Evolutionary conservation across 306 rosid genomes (phyloP), one percentile per base, ranked within the genome.

Genomic region (Vigna angularis): DNA sequence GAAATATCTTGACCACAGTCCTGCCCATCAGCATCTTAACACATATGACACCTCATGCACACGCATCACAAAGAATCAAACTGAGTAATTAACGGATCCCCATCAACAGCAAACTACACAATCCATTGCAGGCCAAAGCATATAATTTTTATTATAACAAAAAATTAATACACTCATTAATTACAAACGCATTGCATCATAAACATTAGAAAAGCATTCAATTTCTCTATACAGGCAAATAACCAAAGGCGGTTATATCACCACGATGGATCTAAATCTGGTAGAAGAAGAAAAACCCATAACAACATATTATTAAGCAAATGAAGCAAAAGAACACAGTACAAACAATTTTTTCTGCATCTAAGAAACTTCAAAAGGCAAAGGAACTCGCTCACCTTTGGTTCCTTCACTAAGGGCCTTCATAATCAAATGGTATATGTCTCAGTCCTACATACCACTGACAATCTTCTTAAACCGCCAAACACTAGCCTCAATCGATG

Each of bases 211-310:
- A 59, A 70, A 74, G 13, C 24, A 50, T 66, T 63, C 53, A 59
- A 75, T 80, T 15, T 57, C 62, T 40, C 7, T 66, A 69, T 48
- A 47, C 28, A 81, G 40, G 44, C 66, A 55, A 70, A 42, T 70
- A 10, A 45, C 42, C 69, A 59, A 52, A 61, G 40, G 15, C 36
- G 55, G 61, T 79, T 66, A 78, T 9, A 66, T n/a, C 50, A 56
- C 1, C 65, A 36, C 30, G 62, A 77, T 83, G 85, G 87, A 86
- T 83, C 84, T 83, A 86, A 86, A 86, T 84, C 86, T 74, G 16
- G 30, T 48, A 61, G 52, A 78, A 75, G 48, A 85, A 73, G 26
- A 14, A 50, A 69, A 53, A 73, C 74, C 76, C 74, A 63, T 72
- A 0, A 47, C 18, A 16, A 7, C 2, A 86, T 20, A 20, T 20